Evolutionary conservation across 2,329 filamentous ascomycete genomes (phyloP).

Genomic region (Neurospora sp.): DNA sequence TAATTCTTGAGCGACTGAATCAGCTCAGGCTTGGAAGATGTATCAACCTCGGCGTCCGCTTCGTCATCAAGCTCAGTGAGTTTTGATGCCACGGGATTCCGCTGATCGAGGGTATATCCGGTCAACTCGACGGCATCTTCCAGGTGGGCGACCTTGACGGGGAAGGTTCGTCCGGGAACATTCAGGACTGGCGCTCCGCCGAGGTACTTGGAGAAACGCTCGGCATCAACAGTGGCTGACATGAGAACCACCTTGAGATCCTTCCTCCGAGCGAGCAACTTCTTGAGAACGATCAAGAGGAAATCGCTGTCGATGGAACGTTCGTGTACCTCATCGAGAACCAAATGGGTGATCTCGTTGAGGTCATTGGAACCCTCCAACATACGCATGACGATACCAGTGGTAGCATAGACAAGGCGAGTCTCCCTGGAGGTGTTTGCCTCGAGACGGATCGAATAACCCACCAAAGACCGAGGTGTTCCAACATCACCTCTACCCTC

Average conservation of each 20-base stretch:
- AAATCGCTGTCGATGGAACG: slow-evolving; percentile 95
- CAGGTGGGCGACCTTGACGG: slow-evolving; percentile 76
- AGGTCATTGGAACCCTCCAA: slow-evolving; percentile 81
- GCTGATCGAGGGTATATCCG: slow-evolving; percentile 52
- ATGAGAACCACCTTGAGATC: slow-evolving; percentile 99
- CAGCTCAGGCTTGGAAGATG: slow-evolving; percentile 44
- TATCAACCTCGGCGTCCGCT: slow-evolving; percentile 39
- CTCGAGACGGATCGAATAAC: slow-evolving; percentile 89
- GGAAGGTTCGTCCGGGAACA: slow-evolving; percentile 88
- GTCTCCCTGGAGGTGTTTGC: slow-evolving; percentile 76
- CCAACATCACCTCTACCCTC: slow-evolving; percentile 76
- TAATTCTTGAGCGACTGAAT: slow-evolving; percentile 61
- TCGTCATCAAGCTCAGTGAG: slow-evolving; percentile 56
- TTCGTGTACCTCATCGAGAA: slow-evolving; percentile 98
- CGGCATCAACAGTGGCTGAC: slow-evolving; percentile 93
- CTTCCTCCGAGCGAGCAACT: slow-evolving; percentile 67
- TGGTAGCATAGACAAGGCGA: slow-evolving; percentile 79
- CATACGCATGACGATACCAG: slow-evolving; percentile 95
- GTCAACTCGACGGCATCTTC: slow-evolving; percentile 90
- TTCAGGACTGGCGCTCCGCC: slow-evolving; percentile 76
- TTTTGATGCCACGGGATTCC: slow-evolving; percentile 34
- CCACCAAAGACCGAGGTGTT: slow-evolving; percentile 72
- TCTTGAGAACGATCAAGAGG: slow-evolving; percentile 91
- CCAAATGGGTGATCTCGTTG: slow-evolving; percentile 80
- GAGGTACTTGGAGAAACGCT: slow-evolving; percentile 82